Percentiles rank a stretch among this genome's conserved stretches.
Evolutionary conservation across 2,329 filamentous ascomycete species (phyloP).

Genomic region (Phialocephala subalpina): DNA sequence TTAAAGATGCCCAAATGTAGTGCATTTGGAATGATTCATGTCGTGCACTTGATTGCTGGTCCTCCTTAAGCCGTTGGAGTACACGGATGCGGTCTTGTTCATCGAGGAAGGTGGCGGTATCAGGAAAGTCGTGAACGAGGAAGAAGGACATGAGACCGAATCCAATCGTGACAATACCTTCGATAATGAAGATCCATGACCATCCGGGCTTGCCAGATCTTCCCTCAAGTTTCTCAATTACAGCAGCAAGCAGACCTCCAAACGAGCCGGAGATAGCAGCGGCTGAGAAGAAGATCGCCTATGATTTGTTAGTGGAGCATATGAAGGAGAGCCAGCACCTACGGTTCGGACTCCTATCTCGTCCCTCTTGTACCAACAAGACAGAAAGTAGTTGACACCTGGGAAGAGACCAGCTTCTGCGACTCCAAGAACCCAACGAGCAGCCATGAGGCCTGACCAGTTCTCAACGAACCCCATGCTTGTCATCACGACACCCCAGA

Average conservation of each 20-base stretch:
- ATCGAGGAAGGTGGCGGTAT: constrained; percentile 73
- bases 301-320: constrained; percentile 61
- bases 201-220: constrained; percentile 51
- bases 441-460: constrained; percentile 69
- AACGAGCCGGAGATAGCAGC: constrained; percentile 61
- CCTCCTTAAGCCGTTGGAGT: constrained; percentile 70
- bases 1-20: constrained; percentile 75
- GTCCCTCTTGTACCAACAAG: constrained; percentile 72
- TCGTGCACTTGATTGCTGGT: constrained; percentile 76
- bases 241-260: constrained; percentile 53
- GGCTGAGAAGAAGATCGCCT: constrained; percentile 64
- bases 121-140: constrained; percentile 35
- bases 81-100: constrained; percentile 74
- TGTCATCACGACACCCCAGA: constrained; percentile 51
- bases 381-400: constrained; percentile 61
- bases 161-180: constrained; percentile 55
- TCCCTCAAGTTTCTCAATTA: constrained; percentile 54
- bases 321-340: constrained; percentile 54
- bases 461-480: constrained; percentile 49
- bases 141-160: constrained; percentile 42
- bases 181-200: constrained; percentile 61
- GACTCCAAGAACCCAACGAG: constrained; percentile 71
- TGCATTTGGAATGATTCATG: constrained; percentile 69
- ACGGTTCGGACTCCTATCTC: constrained; percentile 62
- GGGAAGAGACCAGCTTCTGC: constrained; percentile 67